phyloP scores from a whole-genome alignment of 2,329 filamentous ascomycete species.

The Monilinia fructigena region DNA sequence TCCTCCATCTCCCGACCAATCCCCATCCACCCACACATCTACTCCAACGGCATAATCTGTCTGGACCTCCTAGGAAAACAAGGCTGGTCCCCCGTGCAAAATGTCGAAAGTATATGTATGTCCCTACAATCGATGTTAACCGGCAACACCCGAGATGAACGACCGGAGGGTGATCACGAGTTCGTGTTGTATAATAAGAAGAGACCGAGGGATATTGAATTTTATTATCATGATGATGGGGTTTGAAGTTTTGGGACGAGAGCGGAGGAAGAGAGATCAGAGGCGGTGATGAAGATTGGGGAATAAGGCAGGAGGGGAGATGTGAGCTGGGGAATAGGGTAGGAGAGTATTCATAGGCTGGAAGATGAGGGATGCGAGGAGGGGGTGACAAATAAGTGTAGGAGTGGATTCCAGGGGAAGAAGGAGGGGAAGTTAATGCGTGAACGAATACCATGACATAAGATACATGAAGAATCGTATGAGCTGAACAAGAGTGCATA shows the following conservation, averaged over 20 bases:
- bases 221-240: conserved; percentile 88
- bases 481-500: conserved; percentile 3
- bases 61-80: conserved; percentile 84
- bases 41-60: conserved; percentile 90
- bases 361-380: not conserved
- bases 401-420: not conserved
- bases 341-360: too few species aligned
- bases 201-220: conserved; percentile 84
- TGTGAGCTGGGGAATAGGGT: too few species aligned
- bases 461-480: not conserved
- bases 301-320: too few species aligned
- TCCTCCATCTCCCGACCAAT: conserved; percentile 60
- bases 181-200: conserved; percentile 80
- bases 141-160: conserved; percentile 86
- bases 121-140: conserved; percentile 98
- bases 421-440: not conserved
- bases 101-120: conserved; percentile 95
- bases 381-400: too few species aligned
- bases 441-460: not conserved
- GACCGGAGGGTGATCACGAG: conserved; percentile 84
- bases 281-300: too few species aligned
- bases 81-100: conserved; percentile 96
- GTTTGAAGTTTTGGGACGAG: conserved; percentile 43
- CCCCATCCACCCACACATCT: conserved; percentile 95
- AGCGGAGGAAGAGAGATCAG: not conserved